Evolutionary conservation across 352 stramenopile species (phyloP), one percentile per base, ranked within the genome.

Genomic region (Pythium dissotocum): DNA sequence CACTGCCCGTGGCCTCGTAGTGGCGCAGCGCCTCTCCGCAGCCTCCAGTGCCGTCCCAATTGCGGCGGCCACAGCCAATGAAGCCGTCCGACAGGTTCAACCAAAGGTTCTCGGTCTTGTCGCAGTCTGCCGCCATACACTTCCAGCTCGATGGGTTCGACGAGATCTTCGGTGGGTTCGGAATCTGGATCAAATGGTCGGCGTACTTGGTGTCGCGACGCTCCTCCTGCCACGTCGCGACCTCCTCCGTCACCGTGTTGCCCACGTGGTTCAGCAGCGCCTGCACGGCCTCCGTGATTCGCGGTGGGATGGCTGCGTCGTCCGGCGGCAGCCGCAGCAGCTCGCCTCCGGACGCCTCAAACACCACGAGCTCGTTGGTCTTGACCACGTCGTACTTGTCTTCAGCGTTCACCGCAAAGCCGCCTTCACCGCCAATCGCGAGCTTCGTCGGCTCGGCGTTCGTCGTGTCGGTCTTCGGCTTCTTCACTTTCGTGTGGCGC

Each of bases 101-200:
- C 98, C 98, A 99, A 36, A 99, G 72, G 80, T 99, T 99, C 63
- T 99, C 93, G 13, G 89, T 96, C 72, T 98, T 97, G 52, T 98
- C 97, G 71, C 88, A 98, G 55, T 97, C 85, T 49, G 97, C 83
- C 65, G 96, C 98, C 68, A 91, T 79, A 70, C 92, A 98, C 58
- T 90, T 93, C 80, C 88, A 96, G 4, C 73, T 71, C 42, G 77
- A 42, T 4, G 87, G 85, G 63, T 91, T 91, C 0, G 87, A 89
- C 49, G 85, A 81, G 57, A 96, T 85, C 46, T 83, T 80, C 0
- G 83, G 77, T 12, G 87, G 68, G 30, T 78, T 76, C 30, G 81
- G 72, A 0, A 95, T 63, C 49, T 96, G 88, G 18, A 82, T 67
- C 16, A 96, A 70, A 48, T 91, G 67, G 24, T 89, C 85, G 0